Evolutionary conservation across 2,329 filamentous ascomycete genomes (phyloP).

Genomic region (Trichoderma asperellum): DNA sequence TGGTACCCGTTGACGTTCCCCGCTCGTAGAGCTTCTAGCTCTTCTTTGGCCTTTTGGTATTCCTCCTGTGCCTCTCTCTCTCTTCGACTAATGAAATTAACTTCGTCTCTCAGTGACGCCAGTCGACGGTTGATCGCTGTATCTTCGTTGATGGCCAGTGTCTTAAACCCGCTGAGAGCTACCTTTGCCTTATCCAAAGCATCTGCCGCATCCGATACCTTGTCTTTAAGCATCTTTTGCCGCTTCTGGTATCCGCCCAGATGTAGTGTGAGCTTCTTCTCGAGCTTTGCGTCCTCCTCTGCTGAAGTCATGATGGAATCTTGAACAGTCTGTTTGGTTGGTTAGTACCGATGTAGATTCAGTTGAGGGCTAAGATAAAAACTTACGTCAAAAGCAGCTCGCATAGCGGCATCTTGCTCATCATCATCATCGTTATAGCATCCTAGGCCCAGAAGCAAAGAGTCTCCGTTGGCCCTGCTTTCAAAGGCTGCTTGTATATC

Average conservation of each 20-base stretch:
- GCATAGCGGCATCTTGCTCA: slow-evolving; percentile 65
- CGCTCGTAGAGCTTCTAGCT: slow-evolving; percentile 65
- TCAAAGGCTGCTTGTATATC: slow-evolving; percentile 60
- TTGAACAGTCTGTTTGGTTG: slow-evolving; percentile 62
- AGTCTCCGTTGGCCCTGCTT: slow-evolving; percentile 54
- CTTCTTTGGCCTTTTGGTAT: slow-evolving; percentile 76
- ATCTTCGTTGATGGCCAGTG: slow-evolving; percentile 78
- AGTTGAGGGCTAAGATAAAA: neutral
- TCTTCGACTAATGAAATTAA: slow-evolving; percentile 74
- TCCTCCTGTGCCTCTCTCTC: slow-evolving; percentile 90
- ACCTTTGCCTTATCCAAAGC: slow-evolving; percentile 73
- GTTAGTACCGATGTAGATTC: neutral
- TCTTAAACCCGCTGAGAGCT: slow-evolving; percentile 74
- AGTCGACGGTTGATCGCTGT: slow-evolving; percentile 73
- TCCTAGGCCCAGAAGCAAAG: slow-evolving; percentile 75
- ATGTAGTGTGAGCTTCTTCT: slow-evolving; percentile 89
- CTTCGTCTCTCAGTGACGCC: slow-evolving; percentile 78
- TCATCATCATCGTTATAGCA: slow-evolving; percentile 79
- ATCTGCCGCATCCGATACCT: slow-evolving; percentile 74
- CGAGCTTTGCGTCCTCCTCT: slow-evolving; percentile 80
- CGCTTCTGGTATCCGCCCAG: slow-evolving; percentile 90
- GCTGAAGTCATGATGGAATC: slow-evolving; percentile 73
- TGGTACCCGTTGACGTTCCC: slow-evolving; percentile 45
- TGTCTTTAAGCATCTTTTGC: slow-evolving; percentile 76
- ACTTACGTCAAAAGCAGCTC: slow-evolving; percentile 73